Evolutionary conservation across 1,284 basidiomycete genomes (phyloP).

Genomic region (Phellopilus nigrolimitatus): DNA sequence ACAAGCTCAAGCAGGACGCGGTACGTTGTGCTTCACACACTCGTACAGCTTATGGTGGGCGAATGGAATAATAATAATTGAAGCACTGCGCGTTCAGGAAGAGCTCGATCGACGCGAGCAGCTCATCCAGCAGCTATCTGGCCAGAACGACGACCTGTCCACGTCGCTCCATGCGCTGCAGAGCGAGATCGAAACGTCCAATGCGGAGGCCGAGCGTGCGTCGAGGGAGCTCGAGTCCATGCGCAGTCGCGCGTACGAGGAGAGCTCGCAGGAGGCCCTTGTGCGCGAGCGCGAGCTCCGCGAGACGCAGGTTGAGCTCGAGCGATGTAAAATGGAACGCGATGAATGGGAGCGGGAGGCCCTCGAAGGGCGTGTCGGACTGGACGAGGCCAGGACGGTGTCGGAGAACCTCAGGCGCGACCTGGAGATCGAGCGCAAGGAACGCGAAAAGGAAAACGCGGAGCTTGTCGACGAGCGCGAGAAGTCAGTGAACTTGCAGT

Average conservation of each 20-base stretch:
- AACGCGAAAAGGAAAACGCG: conserved; percentile 45
- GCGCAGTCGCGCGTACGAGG: conserved; percentile 55
- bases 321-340: conserved; percentile 76
- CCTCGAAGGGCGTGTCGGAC: conserved; percentile 65
- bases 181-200: conserved; percentile 68
- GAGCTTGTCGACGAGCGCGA: conserved; percentile 69
- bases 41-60: conserved; percentile 17
- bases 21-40: no score
- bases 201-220: conserved; percentile 67
- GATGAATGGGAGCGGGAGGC: conserved; percentile 86
- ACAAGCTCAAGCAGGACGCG: conserved; percentile 94
- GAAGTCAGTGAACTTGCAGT: conserved; percentile 81
- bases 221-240: conserved; percentile 65
- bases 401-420: conserved; percentile 60
- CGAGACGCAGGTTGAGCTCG: conserved; percentile 78
- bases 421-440: conserved; percentile 58
- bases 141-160: conserved; percentile 71
- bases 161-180: conserved; percentile 71
- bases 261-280: conserved; percentile 65
- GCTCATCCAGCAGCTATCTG: conserved; percentile 68
- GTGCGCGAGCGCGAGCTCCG: conserved; percentile 77
- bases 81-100: conserved; percentile 57
- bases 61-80: conserved; percentile 19
- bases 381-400: conserved; percentile 62
- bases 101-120: conserved; percentile 90